Conservation (phyloP, 2,329 filamentous ascomycete genomes). For the Onygenales sp. region DNA sequence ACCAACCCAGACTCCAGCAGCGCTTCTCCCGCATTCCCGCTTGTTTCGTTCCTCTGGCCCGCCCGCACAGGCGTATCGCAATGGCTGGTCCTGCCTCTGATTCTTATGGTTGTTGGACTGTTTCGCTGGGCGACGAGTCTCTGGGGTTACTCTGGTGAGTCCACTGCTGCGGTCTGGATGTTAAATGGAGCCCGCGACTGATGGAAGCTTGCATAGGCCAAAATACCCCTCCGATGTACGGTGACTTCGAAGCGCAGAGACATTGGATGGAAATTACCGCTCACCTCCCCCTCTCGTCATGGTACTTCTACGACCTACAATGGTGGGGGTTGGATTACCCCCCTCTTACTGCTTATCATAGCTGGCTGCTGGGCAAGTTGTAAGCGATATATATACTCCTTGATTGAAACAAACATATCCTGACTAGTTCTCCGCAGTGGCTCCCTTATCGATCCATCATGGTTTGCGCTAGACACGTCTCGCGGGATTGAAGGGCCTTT, state of each 20-base stretch:
- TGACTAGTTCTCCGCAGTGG: conserved; percentile 42
- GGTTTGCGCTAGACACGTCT: conserved; percentile 80
- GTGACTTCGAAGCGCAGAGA: conserved; percentile 94
- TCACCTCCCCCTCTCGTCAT: conserved; percentile 79
- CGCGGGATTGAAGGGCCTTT: conserved; percentile 68
- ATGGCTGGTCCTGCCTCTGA: conserved; percentile 83
- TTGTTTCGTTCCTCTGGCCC: conserved; percentile 92
- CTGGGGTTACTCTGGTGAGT: conserved; percentile 85
- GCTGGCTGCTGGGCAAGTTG: conserved; percentile 85
- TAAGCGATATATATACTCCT: conserved; percentile 26
- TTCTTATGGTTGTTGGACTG: conserved; percentile 81
- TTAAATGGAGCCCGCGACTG: background rate
- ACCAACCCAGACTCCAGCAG: conserved; percentile 36
- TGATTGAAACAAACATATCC: too few relatives aligned
- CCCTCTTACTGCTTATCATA: conserved; percentile 94
- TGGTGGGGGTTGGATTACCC: conserved; percentile 99
- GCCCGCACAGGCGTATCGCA: conserved; percentile 71
- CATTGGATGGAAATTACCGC: conserved; percentile 99
- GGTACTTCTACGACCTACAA: conserved; percentile 94
- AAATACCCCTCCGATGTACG: conserved; percentile 77
- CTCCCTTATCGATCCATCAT: conserved; percentile 63
- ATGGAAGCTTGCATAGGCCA: conserved; percentile 47
- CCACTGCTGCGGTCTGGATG: background rate
- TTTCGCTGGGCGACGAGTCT: conserved; percentile 88
- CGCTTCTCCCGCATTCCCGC: conserved; percentile 65